phyloP scores from a whole-genome alignment of 1,284 basidiomycete genomes.

The Melampsora abietis-canadensis region DNA sequence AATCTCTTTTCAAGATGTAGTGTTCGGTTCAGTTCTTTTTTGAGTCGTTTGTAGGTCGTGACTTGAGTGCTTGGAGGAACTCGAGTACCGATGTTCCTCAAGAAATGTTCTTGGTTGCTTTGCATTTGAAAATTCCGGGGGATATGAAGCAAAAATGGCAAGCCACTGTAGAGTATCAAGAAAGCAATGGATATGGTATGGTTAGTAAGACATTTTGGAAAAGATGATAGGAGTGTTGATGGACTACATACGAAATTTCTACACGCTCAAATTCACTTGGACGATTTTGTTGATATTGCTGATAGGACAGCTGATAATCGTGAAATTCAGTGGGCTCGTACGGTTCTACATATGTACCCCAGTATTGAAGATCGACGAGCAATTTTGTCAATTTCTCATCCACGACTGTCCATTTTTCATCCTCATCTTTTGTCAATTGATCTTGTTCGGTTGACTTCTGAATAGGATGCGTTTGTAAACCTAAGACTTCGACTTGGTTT shows the following conservation, averaged over 20 bases:
- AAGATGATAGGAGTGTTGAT: background rate
- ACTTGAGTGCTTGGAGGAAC: slow-evolving; percentile 11
- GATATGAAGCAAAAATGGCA: slow-evolving; percentile 38
- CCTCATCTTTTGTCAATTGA: slow-evolving; percentile 7
- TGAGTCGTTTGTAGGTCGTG: slow-evolving; percentile 10
- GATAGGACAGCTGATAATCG: background rate
- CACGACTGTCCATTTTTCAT: slow-evolving; percentile 21
- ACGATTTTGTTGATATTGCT: background rate
- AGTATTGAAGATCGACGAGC: slow-evolving; percentile 19
- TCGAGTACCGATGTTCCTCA: background rate
- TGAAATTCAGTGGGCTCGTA: slow-evolving; percentile 1
- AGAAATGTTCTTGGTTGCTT: background rate
- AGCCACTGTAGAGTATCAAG: slow-evolving; percentile 21
- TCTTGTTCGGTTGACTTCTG: background rate
- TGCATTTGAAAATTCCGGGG: slow-evolving; percentile 10
- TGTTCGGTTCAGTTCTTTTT: slow-evolving; percentile 29
- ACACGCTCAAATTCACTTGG: slow-evolving; percentile 27
- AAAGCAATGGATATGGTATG: background rate
- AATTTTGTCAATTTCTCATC: slow-evolving; percentile 33
- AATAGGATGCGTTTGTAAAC: background rate
- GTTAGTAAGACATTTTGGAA: background rate
- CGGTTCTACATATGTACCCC: slow-evolving; percentile 7
- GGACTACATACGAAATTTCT: slow-evolving; percentile 31
- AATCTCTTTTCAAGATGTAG: slow-evolving; percentile 26
- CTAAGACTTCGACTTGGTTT: slow-evolving; percentile 32